Evolutionary conservation across 179 eudicot species (phyloP).

Genomic region (Spinacia oleracea): DNA sequence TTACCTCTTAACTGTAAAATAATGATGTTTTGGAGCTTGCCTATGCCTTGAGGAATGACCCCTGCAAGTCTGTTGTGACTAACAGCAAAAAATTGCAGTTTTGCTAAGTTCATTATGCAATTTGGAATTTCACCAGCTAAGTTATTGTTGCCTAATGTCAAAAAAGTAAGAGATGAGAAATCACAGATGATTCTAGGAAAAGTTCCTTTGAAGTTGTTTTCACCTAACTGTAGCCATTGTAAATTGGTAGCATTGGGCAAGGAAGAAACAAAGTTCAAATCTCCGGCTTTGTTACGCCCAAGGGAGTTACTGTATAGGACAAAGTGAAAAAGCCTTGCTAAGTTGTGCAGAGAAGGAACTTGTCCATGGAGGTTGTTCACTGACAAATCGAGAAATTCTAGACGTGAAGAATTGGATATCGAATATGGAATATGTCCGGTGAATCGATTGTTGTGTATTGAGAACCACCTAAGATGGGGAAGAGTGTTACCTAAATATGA

Average conservation of each 20-base stretch:
- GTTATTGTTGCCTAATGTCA: background rate
- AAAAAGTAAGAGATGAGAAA: slow-evolving; percentile 16
- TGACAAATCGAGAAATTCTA: background rate
- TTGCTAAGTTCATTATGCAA: background rate
- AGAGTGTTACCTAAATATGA: slow-evolving; percentile 15
- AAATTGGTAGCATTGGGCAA: slow-evolving; percentile 26
- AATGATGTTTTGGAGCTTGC: slow-evolving; percentile 21
- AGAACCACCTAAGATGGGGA: slow-evolving; percentile 14
- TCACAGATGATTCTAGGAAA: slow-evolving; percentile 23
- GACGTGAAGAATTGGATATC: slow-evolving; percentile 19
- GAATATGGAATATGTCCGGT: slow-evolving; percentile 23
- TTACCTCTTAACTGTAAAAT: background rate
- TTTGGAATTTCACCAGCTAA: slow-evolving; percentile 23
- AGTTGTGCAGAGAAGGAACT: slow-evolving; percentile 16
- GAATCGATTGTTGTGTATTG: slow-evolving; percentile 6
- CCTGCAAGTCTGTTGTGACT: slow-evolving; percentile 20
- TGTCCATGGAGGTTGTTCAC: slow-evolving; percentile 20
- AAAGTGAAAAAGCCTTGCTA: background rate
- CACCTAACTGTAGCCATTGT: background rate
- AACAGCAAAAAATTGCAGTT: background rate
- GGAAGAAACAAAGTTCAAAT: slow-evolving; percentile 19
- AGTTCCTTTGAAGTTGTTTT: slow-evolving; percentile 10
- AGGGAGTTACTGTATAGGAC: slow-evolving; percentile 6
- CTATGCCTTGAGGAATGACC: slow-evolving; percentile 25
- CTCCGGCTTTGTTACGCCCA: background rate